phyloP scores from a whole-genome alignment of 192 early-diverging fungal genomes.

The Pilaira anomala region DNA sequence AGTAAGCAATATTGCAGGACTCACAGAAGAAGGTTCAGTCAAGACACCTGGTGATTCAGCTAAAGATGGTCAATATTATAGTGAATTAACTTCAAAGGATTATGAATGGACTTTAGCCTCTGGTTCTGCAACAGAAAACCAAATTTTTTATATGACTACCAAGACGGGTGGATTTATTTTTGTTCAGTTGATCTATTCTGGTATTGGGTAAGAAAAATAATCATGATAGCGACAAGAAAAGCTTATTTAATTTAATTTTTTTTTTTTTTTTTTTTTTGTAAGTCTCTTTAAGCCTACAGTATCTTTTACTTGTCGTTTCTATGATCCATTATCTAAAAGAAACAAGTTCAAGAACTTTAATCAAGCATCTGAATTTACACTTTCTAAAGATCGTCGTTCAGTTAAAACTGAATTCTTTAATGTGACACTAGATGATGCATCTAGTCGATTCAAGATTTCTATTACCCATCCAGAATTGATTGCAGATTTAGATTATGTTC shows the following conservation, averaged over 20 bases:
- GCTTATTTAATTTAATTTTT: slow-evolving; percentile 50
- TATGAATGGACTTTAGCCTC: slow-evolving; percentile 66
- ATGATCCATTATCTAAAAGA: slow-evolving; percentile 56
- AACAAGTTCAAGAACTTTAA: slow-evolving; percentile 73
- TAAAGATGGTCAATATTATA: slow-evolving; percentile 41
- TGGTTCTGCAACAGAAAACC: slow-evolving; percentile 82
- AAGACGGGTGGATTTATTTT: slow-evolving; percentile 73
- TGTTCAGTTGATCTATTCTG: slow-evolving; percentile 89
- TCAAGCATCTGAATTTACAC: slow-evolving; percentile 66
- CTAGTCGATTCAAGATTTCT: slow-evolving; percentile 49
- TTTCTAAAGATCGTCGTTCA: slow-evolving; percentile 70
- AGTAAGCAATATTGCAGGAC: slow-evolving; percentile 30
- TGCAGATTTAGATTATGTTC: slow-evolving; percentile 64
- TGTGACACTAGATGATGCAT: slow-evolving; percentile 50
- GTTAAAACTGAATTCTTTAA: slow-evolving; percentile 73
- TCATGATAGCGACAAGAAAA: slow-evolving; percentile 6
- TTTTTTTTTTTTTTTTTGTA: background rate
- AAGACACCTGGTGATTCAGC: slow-evolving; percentile 37
- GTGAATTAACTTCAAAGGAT: slow-evolving; percentile 53
- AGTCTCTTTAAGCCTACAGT: slow-evolving; percentile 56
- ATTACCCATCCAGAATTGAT: slow-evolving; percentile 62
- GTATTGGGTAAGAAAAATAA: slow-evolving; percentile 56
- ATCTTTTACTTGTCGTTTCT: slow-evolving; percentile 74
- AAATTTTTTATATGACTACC: slow-evolving; percentile 80
- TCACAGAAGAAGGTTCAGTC: slow-evolving; percentile 24